Evolutionary conservation across 2,329 filamentous ascomycete species (phyloP).

Genomic region (Neonectria punicea): DNA sequence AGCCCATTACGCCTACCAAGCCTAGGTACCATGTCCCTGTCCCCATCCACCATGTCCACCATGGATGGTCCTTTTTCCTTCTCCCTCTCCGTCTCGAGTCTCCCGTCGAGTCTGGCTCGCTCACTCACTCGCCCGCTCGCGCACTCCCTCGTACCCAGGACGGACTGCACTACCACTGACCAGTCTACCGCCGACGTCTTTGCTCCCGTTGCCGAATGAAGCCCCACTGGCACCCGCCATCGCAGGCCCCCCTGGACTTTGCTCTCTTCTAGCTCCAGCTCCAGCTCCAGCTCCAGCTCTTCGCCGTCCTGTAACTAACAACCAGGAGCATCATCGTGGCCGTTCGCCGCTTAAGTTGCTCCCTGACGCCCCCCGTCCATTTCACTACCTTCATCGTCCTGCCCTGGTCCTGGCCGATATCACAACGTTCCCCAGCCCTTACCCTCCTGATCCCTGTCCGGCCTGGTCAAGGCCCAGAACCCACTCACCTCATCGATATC

Average conservation of each 20-base stretch:
- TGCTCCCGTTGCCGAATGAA: conserved; percentile 34
- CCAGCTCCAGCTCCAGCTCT: conserved; percentile 25
- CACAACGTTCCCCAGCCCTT: conserved; percentile 27
- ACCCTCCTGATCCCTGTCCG: conserved; percentile 26
- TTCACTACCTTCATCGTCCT: conserved; percentile 14
- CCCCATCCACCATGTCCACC: conserved; percentile 13
- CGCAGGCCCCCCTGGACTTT: conserved; percentile 33
- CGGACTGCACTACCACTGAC: background rate
- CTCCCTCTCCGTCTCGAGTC: background rate
- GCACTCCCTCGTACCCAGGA: too few species aligned
- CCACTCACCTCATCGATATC: conserved; percentile 27
- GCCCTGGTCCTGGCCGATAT: conserved; percentile 28
- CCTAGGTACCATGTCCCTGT: background rate
- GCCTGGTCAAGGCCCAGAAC: conserved; percentile 27
- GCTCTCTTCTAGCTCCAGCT: too few species aligned
- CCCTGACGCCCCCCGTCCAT: conserved; percentile 26
- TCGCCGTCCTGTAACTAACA: conserved; percentile 35
- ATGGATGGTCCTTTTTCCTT: conserved; percentile 24
- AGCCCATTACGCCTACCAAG: background rate
- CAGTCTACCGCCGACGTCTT: conserved; percentile 3
- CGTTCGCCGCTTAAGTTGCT: conserved; percentile 23
- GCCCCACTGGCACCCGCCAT: conserved; percentile 41
- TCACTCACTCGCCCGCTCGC: background rate
- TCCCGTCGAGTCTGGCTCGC: background rate
- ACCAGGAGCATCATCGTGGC: conserved; percentile 37